These are phyloP conservation scores for Suhomyces sp. DNA, from an alignment of 805 yeast genomes.

Conservation along the genomic window DNA sequence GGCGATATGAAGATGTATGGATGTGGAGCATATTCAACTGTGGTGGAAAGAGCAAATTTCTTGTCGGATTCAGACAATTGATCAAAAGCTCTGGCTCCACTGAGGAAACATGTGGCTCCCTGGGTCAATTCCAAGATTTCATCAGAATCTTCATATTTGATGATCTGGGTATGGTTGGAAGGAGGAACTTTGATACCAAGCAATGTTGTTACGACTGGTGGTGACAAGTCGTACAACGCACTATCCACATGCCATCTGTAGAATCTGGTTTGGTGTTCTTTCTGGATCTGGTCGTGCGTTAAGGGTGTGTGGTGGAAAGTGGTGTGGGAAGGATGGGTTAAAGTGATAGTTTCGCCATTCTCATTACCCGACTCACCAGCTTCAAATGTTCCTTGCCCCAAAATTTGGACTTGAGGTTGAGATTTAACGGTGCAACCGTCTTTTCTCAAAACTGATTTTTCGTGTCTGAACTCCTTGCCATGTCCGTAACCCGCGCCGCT, in stretches of 20 bases:
- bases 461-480: constrained; percentile 62
- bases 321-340: constrained; percentile 83
- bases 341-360: constrained; percentile 55
- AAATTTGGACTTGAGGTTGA: constrained; percentile 87
- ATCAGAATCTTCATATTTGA: constrained; percentile 56
- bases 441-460: constrained; percentile 62
- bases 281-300: constrained; percentile 58
- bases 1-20: constrained; percentile 83
- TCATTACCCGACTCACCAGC: constrained; percentile 55
- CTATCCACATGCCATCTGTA: constrained; percentile 95
- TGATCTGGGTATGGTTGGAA: constrained; percentile 55
- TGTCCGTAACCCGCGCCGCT: constrained; percentile 70
- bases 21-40: constrained; percentile 87
- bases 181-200: constrained; percentile 81
- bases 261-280: constrained; percentile 66
- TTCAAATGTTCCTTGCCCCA: constrained; percentile 75
- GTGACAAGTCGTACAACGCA: constrained; percentile 80
- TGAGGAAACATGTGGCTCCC: constrained; percentile 87
- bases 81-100: constrained; percentile 79
- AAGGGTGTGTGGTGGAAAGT: constrained; percentile 72
- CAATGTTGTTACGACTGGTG: constrained; percentile 83
- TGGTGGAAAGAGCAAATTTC: constrained; percentile 70
- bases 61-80: constrained; percentile 66
- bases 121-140: constrained; percentile 67
- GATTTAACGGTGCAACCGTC: constrained; percentile 78